Evolutionary conservation across 306 rosid species (phyloP).

Genomic region (Cucurbita argyrosperma): DNA sequence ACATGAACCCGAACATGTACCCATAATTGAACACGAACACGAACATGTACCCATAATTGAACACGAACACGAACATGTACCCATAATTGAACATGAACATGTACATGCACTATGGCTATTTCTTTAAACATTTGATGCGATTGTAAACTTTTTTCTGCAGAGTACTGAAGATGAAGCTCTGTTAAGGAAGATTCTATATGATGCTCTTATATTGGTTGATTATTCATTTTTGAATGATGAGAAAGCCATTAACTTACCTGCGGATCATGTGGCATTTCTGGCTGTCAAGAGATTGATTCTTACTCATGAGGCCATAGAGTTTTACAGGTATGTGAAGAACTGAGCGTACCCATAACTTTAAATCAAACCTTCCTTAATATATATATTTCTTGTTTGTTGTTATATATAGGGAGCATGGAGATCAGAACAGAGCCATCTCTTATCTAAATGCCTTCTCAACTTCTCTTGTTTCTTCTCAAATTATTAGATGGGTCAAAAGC

Average conservation of each 20-base stretch:
- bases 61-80: too few relatives aligned
- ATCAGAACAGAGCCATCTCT: slow-evolving; percentile 51
- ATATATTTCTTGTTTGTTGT: neutral
- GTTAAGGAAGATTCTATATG: slow-evolving; percentile 49
- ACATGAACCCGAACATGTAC: neutral
- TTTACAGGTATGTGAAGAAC: slow-evolving; percentile 34
- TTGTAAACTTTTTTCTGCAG: slow-evolving; percentile 28
- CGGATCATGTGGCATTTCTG: slow-evolving; percentile 20
- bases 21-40: neutral
- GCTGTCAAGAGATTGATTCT: slow-evolving; percentile 47
- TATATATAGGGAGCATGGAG: slow-evolving; percentile 40
- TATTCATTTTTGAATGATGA: slow-evolving; percentile 41
- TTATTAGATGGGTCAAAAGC: slow-evolving; percentile 31
- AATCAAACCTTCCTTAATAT: neutral
- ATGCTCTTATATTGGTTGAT: slow-evolving; percentile 57
- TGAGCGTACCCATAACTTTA: neutral
- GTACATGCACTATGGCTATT: neutral
- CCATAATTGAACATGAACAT: neutral
- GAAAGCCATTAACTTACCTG: slow-evolving; percentile 12
- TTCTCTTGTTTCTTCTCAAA: slow-evolving; percentile 36
- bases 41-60: neutral
- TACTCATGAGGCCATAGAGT: slow-evolving; percentile 42
- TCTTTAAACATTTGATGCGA: neutral
- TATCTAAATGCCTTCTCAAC: slow-evolving; percentile 39
- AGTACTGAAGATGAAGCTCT: slow-evolving; percentile 44